Base-by-base conservation (phyloP, 2,329 filamentous ascomycete species). In the Exserohilum turcica region DNA sequence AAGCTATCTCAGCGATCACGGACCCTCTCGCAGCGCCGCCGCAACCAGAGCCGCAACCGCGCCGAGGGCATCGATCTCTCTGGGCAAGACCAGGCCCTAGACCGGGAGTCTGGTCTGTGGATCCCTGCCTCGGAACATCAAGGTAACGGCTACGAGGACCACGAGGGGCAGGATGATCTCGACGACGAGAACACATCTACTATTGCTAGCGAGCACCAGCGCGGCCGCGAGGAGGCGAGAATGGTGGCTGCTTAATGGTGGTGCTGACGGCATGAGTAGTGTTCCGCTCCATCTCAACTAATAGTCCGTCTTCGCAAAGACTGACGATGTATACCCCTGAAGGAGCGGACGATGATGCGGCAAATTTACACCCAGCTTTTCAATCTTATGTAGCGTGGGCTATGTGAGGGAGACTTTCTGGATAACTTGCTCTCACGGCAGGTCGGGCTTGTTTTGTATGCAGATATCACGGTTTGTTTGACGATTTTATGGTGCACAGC, bases 1-100 rank as follows among this genome's bases (percentile, higher is more conserved):
- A 92, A 91, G 75, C 86, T 99, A 43, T 96, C 91, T 4, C 89
- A 87, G 15, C 91, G 94, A 54, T 86, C 93, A 35, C 91, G 92
- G 64, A 95, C 88, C 13, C 84, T 97, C 31, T 96, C 91, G 39
- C 91, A 92, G 75, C 88, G 92, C 65, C 88, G 91, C 51, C 70
- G 70, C 48, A 73, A 71, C 88, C 88, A 73, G 87, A 88, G 71
- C 70, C 83, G 82, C 56, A 83, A 85, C 60, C 83, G 85, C 54
- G 80, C 78, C 24, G 89, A 93, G 67, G 90, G 90, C 6, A 83
- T 92, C 54, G 92, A 97, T 69, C 83, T 97, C 33, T 89, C 90
- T 2, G 83, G 82, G 42, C 93, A 97, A 77, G 92, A 97, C 71
- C 84, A 84, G 42, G 88, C 90, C 57, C 86, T 91, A 59, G 89